Conservation (phyloP, 202 grass and related monocot genomes). For the Eragrostis tef region DNA sequence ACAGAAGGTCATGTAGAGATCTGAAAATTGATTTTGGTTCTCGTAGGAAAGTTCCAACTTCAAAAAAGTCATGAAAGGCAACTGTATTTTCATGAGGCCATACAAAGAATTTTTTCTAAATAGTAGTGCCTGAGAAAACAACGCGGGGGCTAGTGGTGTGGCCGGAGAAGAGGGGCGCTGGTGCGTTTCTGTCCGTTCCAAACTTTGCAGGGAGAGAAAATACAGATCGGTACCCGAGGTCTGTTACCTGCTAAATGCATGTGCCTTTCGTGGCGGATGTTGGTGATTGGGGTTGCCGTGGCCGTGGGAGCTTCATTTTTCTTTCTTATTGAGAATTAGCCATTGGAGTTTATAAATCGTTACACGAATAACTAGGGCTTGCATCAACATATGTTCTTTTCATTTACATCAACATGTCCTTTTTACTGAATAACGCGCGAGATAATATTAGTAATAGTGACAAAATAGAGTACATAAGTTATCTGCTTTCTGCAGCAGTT, state of each 20-base stretch:
- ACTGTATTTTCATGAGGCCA: too few relatives aligned
- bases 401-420: too few relatives aligned
- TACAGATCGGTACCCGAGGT: constrained; percentile 18
- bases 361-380: neutral
- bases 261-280: constrained; percentile 16
- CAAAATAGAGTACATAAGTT: neutral
- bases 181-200: constrained; percentile 17
- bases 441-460: neutral
- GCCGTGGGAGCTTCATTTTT: neutral
- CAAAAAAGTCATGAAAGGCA: too few relatives aligned
- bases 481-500: neutral
- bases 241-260: constrained; percentile 13
- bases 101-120: too few relatives aligned
- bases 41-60: too few relatives aligned
- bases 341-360: neutral
- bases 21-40: too few relatives aligned
- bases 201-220: neutral
- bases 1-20: too few relatives aligned
- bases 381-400: neutral
- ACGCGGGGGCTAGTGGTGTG: neutral
- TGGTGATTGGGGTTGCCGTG: neutral
- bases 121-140: constrained; percentile 12
- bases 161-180: neutral
- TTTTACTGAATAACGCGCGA: neutral
- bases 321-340: too few relatives aligned